These are phyloP conservation scores for Canariomyces notabilis DNA, from an alignment of 2,329 filamentous ascomycete genomes.

Conservation along the genomic window DNA sequence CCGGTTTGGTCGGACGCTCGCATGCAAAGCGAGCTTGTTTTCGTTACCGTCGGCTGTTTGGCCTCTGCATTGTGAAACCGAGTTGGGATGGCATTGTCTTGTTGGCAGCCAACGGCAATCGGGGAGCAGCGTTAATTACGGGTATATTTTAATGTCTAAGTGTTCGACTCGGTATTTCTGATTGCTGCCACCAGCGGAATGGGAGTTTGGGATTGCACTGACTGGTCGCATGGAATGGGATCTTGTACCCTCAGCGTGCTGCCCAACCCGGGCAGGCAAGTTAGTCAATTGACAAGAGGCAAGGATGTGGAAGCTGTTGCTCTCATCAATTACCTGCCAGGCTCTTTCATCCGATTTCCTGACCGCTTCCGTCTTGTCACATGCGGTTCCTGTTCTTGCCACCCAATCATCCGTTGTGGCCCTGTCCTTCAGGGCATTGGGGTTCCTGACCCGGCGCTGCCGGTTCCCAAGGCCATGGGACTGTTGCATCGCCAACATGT, in stretches of 20 bases:
- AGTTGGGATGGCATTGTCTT: not conserved
- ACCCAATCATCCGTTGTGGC: too few species aligned
- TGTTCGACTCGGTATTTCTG: not conserved
- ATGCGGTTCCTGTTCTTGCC: too few species aligned
- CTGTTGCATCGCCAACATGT: too few species aligned
- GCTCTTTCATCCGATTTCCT: not conserved
- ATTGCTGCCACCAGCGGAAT: not conserved
- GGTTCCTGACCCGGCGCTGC: not conserved
- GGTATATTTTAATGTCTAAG: slow-evolving; percentile 1
- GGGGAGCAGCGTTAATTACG: slow-evolving; percentile 5
- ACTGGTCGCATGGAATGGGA: not conserved
- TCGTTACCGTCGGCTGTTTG: not conserved
- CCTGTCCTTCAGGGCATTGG: not conserved
- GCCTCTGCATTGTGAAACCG: slow-evolving; percentile 1
- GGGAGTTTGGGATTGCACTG: not conserved
- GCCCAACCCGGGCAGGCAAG: not conserved
- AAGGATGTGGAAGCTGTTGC: not conserved
- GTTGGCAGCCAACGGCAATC: not conserved
- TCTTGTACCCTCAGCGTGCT: not conserved
- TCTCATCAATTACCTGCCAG: not conserved
- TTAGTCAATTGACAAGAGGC: not conserved
- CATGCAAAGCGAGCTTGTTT: not conserved
- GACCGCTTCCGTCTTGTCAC: too few species aligned
- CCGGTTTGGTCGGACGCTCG: not conserved
- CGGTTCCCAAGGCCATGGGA: too few species aligned